These are phyloP conservation scores for Phtheirospermum japonicum DNA, from an alignment of 257 asterid genomes.

Conservation along the genomic window DNA sequence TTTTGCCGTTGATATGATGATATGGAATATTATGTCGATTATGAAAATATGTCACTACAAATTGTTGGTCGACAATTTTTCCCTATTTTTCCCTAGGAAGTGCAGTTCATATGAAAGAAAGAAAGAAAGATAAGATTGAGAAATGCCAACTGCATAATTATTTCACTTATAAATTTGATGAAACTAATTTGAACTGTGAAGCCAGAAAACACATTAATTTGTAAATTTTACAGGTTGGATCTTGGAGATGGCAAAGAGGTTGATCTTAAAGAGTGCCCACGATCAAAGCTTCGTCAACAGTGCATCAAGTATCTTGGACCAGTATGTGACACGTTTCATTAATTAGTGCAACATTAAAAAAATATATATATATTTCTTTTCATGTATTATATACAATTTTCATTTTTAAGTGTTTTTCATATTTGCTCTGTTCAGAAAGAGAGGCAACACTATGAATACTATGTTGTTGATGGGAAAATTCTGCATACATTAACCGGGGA, in stretches of 20 bases:
- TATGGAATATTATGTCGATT: neutral
- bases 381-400: neutral
- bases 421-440: conserved; percentile 58
- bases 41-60: neutral
- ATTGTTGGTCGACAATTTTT: neutral
- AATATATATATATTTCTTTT: no score
- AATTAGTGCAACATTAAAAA: neutral
- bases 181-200: conserved; percentile 29
- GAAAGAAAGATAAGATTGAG: no score
- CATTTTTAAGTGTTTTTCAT: conserved; percentile 5
- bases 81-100: neutral
- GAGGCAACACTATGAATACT: conserved; percentile 69
- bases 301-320: conserved; percentile 95
- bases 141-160: conserved; percentile 14
- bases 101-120: no score
- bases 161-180: neutral
- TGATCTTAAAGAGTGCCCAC: conserved; percentile 78
- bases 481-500: conserved; percentile 49
- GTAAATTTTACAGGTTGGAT: conserved; percentile 68
- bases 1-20: conserved; percentile 2
- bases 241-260: conserved; percentile 92
- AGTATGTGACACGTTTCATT: conserved; percentile 42
- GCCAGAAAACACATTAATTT: conserved; percentile 29
- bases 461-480: conserved; percentile 59
- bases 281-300: conserved; percentile 80